Percentiles rank a stretch among this genome's conserved stretches.
Conservation (phyloP, 208 protist genomes). For the Balamuthia mandrillaris region DNA sequence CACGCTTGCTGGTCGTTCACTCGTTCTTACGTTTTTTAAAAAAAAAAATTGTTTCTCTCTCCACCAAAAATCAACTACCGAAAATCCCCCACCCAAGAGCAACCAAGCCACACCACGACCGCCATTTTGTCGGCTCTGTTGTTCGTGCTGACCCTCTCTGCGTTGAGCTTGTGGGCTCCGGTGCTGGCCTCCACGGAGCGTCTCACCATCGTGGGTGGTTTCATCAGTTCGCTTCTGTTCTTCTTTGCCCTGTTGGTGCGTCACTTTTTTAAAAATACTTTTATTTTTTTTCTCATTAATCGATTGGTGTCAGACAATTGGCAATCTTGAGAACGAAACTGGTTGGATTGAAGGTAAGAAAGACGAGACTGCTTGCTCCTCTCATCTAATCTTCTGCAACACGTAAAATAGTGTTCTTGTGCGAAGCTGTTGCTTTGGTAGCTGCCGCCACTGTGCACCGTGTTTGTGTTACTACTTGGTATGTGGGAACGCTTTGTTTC, state of each 20-base stretch:
- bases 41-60: no score
- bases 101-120: conserved; percentile 19
- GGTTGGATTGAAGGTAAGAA: neutral
- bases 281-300: neutral
- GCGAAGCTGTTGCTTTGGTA: conserved; percentile 29
- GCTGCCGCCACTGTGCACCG: conserved; percentile 33
- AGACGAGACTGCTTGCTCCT: neutral
- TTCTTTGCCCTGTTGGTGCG: conserved; percentile 48
- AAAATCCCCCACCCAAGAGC: no score
- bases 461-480: conserved; percentile 3
- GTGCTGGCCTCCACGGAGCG: conserved; percentile 18
- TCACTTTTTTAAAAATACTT: neutral
- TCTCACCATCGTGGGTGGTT: conserved; percentile 43
- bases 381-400: neutral
- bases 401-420: neutral
- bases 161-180: neutral
- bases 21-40: no score
- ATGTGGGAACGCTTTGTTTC: no score
- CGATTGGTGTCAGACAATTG: conserved; percentile 30
- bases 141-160: conserved; percentile 26
- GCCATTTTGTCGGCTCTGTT: conserved; percentile 17
- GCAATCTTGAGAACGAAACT: conserved; percentile 40
- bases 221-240: conserved; percentile 48
- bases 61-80: no score
- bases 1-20: no score